phyloP scores from a whole-genome alignment of 805 yeast species.

The Saccharomyces eubayanus region DNA sequence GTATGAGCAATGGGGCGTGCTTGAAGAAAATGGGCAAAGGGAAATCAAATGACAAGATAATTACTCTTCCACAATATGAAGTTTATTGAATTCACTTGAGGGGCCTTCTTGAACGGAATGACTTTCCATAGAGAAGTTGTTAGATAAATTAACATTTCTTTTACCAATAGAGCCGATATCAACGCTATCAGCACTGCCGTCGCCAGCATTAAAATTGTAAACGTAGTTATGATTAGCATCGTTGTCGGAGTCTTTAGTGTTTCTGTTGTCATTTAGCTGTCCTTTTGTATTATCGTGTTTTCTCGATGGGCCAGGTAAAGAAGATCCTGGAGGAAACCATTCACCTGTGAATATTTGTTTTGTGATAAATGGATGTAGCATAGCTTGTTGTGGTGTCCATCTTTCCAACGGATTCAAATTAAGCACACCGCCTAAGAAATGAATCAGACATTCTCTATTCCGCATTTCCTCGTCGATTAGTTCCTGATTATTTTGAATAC shows the following conservation, averaged over 20 bases:
- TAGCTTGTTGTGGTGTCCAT: constrained; percentile 95
- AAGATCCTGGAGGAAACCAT: constrained; percentile 45
- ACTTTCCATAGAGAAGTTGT: constrained; percentile 5
- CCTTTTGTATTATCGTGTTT: constrained; percentile 1
- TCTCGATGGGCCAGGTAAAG: constrained; percentile 6
- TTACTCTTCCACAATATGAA: constrained; percentile 14
- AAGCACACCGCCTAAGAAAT: constrained; percentile 69
- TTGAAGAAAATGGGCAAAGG: neutral
- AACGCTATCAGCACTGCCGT: neutral
- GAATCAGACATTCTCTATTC: constrained; percentile 63
- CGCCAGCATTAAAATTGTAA: neutral
- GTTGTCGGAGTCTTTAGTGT: neutral
- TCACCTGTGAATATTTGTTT: constrained; percentile 45
- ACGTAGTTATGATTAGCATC: neutral
- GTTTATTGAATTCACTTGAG: constrained; percentile 15
- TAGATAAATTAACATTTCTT: neutral
- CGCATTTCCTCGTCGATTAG: constrained; percentile 60
- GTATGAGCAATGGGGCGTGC: neutral
- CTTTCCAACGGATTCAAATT: constrained; percentile 87
- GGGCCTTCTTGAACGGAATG: constrained; percentile 16
- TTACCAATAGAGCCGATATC: neutral
- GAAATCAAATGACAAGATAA: neutral
- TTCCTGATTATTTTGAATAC: constrained; percentile 33
- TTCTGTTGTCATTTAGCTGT: constrained; percentile 1
- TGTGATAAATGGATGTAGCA: constrained; percentile 82